Base-by-base conservation (phyloP, 495 filamentous ascomycete genomes). In the Daldinia concentrica region DNA sequence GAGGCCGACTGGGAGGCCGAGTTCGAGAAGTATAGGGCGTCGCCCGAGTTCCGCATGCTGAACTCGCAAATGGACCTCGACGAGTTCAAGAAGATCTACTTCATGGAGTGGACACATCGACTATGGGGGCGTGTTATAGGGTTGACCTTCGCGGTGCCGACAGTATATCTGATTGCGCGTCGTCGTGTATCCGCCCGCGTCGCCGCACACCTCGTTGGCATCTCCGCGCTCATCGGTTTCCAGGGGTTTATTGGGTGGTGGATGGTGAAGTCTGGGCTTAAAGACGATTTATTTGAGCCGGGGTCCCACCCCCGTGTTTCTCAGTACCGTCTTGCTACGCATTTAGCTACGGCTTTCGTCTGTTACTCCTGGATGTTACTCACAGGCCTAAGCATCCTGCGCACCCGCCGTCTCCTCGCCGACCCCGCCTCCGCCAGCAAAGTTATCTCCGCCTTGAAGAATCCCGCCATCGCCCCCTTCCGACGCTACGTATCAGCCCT, bases 81-180 rank as follows among this genome's bases (percentile, higher is more conserved):
- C 34, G 96, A 98, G 76, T 99, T 97, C 82, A 97, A 98, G 79
- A 91, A 93, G 79, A 99, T 99, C 68, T 98, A 98, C 85, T 98
- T 90, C 79, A 98, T 99, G 96, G 95, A 99, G 86, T 99, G 96
- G 96, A 89, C 90, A 4, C 95, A 99, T 81, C 89, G 95, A 17
- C 87, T 97, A 48, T 98, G 95, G 93, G 95, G 96, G n/a, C 88
- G 95, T 52, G 84, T 97, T 59, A 90, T 99, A 41, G 95, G 96
- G 27, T 75, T 98, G 41, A 91, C 93, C 17, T 98, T 98, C 76
- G 89, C 96, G 22, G 75, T 97, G 15, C 95, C 95, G 1, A 90
- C 94, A 22, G 73, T 91, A 17, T 98, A 97, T 85, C 97, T 98
- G 74, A 86, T 98, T 70, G 89, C 91, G 9, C 89, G 90, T 29